A percentile compares a stretch with the other conserved stretches of the same genome.
Evolutionary conservation across 2,329 filamentous ascomycete genomes (phyloP).

Genomic region (Teratosphaeria epicoccoides): DNA sequence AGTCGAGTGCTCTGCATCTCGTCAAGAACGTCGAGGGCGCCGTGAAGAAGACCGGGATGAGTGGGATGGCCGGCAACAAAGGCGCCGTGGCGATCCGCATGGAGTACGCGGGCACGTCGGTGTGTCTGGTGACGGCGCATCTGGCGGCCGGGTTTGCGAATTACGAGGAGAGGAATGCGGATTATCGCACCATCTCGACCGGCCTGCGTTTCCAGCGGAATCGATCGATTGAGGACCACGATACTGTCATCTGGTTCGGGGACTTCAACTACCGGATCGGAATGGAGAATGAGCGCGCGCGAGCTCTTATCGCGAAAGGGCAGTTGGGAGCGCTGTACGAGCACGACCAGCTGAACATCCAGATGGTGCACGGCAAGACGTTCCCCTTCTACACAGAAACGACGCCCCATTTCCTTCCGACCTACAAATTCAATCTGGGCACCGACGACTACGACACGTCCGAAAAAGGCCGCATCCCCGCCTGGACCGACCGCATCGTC

Average conservation of each 20-base stretch:
- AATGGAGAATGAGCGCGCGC: constrained; percentile 65
- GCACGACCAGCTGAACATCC: constrained; percentile 89
- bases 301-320: constrained; percentile 58
- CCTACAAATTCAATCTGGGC: constrained; percentile 90
- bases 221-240: constrained; percentile 82
- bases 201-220: constrained; percentile 88
- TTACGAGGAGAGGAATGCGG: constrained; percentile 88
- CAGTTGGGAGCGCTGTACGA: constrained; percentile 75
- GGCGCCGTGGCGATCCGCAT: constrained; percentile 93
- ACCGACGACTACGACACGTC: constrained; percentile 86
- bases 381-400: constrained; percentile 91
- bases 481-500: constrained; percentile 92
- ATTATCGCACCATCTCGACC: constrained; percentile 80
- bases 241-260: constrained; percentile 84
- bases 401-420: constrained; percentile 77
- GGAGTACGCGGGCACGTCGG: constrained; percentile 82
- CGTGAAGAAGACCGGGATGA: constrained; percentile 90
- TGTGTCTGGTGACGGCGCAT: constrained; percentile 95
- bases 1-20: constrained; percentile 59
- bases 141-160: constrained; percentile 92
- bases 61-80: constrained; percentile 96
- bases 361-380: constrained; percentile 85
- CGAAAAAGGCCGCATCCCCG: constrained; percentile 88
- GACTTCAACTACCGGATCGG: constrained; percentile 99
- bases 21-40: constrained; percentile 97